Base-by-base conservation (phyloP, 768 basidiomycete genomes). In the Tremella fuciformis region DNA sequence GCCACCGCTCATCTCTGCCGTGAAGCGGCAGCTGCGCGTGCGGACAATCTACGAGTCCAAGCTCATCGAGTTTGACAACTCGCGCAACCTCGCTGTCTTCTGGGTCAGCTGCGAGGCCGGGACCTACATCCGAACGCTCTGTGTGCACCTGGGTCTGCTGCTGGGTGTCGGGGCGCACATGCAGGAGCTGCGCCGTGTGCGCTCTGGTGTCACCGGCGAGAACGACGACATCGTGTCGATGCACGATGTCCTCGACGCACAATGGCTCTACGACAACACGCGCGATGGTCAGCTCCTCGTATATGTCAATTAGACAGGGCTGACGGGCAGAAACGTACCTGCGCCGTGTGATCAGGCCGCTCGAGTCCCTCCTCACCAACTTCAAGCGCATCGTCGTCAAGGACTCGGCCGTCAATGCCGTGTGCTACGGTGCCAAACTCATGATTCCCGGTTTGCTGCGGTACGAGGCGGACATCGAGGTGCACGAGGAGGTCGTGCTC, bases 361-460 rank as follows among this genome's bases (percentile, higher is more conserved):
- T 99, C 59, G 96, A 99, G 80, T 90, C 87, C 56, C 82, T 99
- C 55, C 83, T 99, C 71, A 84, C 91, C 59, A 91, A 92, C 54
- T 98, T 97, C 81, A 99, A 98, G 80, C 88, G 96, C 59, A 91
- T 99, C 62, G 96, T 99, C 38, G 93, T 99, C 65, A 98, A 98
- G 79, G 96, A 99, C 78, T 93, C 90, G 68, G 92, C 96, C 18
- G 94, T 99, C 72, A 99, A 98, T 72, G 96, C 96, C 51, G 90
- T 99, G 59, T 98, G 94, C 80, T 98, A 99, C 78, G 96, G 96
- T 63, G 96, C 96, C 57, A 97, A 98, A 78, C 86, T 99, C 73
- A 99, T 99, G 96, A 91, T 99, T 69, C 96, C 96, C 64, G 96
- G 96, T 76, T 83, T 99, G 44, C 82, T 99, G 55, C 89, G 96